Conservation (phyloP, 1,284 basidiomycete genomes). For the Coriolopsis trogii region DNA sequence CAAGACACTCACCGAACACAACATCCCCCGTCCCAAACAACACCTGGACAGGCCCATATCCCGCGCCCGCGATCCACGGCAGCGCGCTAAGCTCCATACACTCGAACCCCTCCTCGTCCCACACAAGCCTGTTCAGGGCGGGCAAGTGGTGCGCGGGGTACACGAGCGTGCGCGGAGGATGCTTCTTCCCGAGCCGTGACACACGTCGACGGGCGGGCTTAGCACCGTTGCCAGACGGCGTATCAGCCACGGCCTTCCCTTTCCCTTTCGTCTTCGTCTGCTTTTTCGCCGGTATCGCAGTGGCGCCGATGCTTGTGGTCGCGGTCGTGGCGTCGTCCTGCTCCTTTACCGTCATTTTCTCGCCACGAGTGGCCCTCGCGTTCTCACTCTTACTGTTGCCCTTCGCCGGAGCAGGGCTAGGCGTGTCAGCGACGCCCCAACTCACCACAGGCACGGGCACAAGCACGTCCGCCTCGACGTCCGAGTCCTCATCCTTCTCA, state of each 20-base stretch:
- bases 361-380: too few species aligned
- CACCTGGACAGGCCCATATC: constrained; percentile 2
- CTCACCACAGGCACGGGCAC: neutral
- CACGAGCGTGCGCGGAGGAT: constrained; percentile 10
- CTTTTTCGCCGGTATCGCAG: too few species aligned
- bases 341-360: too few species aligned
- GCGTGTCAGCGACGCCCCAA: neutral
- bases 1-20: constrained; percentile 3
- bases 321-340: too few species aligned
- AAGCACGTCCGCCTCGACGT: neutral
- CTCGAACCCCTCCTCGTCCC: constrained; percentile 21
- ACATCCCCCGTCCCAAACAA: neutral
- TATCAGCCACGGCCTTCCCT: too few species aligned
- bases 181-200: constrained; percentile 5
- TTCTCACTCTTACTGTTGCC: neutral
- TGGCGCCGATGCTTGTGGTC: too few species aligned
- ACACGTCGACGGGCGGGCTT: too few species aligned
- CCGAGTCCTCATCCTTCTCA: neutral
- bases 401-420: neutral
- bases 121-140: constrained; percentile 6
- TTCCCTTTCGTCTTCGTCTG: too few species aligned
- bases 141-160: too few species aligned
- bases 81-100: constrained; percentile 26
- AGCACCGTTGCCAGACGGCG: neutral
- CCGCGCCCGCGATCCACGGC: constrained; percentile 23